Evolutionary conservation across 495 filamentous ascomycete genomes (phyloP).

Genomic region (Trichoderma gamsii): DNA sequence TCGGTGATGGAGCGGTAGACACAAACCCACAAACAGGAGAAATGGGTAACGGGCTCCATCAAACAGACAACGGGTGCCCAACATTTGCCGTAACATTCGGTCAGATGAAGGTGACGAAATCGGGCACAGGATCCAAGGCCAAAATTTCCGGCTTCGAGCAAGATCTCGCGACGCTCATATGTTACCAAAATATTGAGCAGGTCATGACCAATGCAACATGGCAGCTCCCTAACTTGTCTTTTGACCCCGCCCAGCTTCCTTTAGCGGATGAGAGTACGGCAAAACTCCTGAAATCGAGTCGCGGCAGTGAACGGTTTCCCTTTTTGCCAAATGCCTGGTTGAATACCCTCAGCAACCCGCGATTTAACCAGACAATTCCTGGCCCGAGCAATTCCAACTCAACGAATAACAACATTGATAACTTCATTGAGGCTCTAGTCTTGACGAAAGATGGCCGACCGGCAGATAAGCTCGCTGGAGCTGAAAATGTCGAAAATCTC

Average conservation of each 20-base stretch:
- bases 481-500: slow-evolving; percentile 1
- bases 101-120: neutral
- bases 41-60: neutral
- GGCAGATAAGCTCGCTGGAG: neutral
- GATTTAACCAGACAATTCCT: neutral
- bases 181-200: slow-evolving; percentile 14
- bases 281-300: neutral
- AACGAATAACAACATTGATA: neutral
- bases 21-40: neutral
- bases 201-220: slow-evolving; percentile 15
- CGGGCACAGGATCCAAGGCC: neutral
- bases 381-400: neutral
- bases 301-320: slow-evolving; percentile 10
- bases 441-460: neutral
- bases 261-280: neutral
- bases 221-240: neutral
- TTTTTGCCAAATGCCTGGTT: slow-evolving; percentile 13
- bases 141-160: slow-evolving; percentile 8
- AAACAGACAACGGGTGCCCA: neutral
- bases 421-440: neutral
- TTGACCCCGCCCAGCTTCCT: neutral
- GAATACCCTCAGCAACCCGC: neutral
- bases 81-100: slow-evolving; percentile 10
- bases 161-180: slow-evolving; percentile 10
- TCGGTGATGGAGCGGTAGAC: slow-evolving; percentile 11